phyloP scores from a whole-genome alignment of 495 filamentous ascomycete species.

The Podospora anserina region DNA sequence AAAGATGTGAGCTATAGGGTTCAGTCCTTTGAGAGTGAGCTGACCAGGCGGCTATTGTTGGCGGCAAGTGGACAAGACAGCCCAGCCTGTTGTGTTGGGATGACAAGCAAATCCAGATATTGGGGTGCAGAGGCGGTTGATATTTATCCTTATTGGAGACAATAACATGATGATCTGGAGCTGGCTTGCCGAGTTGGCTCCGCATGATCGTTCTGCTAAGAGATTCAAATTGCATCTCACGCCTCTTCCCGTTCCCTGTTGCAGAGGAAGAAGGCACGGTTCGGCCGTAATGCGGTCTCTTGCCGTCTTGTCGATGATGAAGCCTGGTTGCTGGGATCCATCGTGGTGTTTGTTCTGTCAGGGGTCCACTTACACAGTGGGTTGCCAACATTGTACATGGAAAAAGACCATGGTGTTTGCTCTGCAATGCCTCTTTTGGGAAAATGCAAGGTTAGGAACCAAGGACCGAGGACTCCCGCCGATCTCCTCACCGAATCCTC shows the following conservation, averaged over 20 bases:
- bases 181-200: not conserved
- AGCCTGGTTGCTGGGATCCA: slow-evolving; percentile 8
- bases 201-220: not conserved
- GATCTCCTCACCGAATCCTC: not conserved
- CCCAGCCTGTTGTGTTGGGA: slow-evolving; percentile 1
- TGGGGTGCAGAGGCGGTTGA: slow-evolving; percentile 1
- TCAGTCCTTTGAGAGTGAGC: not conserved
- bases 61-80: not conserved
- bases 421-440: not conserved
- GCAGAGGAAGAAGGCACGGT: not conserved
- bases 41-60: not conserved
- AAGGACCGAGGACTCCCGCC: not conserved
- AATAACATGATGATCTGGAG: not conserved
- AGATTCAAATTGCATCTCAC: not conserved
- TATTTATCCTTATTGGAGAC: slow-evolving; percentile 12
- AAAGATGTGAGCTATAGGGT: not conserved
- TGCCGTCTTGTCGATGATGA: not conserved
- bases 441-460: not conserved
- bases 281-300: not conserved
- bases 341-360: not conserved
- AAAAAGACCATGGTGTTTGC: not conserved
- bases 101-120: not conserved
- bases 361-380: not conserved
- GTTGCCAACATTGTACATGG: not conserved
- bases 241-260: not conserved